Conservation (phyloP, 1,284 basidiomycete species). For the Cryptococcus jaspeensis region DNA sequence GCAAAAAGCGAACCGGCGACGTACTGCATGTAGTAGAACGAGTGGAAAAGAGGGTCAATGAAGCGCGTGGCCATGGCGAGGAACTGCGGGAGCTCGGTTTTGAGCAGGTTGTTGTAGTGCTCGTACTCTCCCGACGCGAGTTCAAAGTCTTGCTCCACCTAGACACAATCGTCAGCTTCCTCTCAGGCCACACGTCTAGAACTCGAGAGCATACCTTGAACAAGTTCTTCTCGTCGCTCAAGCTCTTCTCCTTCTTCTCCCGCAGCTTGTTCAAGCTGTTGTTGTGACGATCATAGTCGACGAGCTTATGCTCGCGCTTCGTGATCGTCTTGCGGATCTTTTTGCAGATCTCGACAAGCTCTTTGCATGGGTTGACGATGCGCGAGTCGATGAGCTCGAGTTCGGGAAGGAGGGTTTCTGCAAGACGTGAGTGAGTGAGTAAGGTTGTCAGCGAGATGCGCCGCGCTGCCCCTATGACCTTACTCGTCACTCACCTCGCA, state of each 20-base stretch:
- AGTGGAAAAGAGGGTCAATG: constrained; percentile 94
- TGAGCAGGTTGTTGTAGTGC: constrained; percentile 88
- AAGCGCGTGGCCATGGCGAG: constrained; percentile 83
- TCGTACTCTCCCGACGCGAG: constrained; percentile 93
- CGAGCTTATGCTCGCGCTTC: constrained; percentile 95
- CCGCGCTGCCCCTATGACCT: background rate
- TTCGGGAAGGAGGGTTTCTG: constrained; percentile 75
- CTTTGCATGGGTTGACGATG: constrained; percentile 81
- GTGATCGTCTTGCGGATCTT: constrained; percentile 88
- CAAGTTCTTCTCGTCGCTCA: constrained; percentile 90
- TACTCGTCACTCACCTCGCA: constrained; percentile 56
- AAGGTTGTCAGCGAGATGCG: too few species aligned
- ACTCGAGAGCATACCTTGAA: constrained; percentile 69
- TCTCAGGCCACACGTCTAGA: background rate
- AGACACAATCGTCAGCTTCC: constrained; percentile 21
- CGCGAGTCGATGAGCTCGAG: constrained; percentile 91
- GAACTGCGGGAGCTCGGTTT: constrained; percentile 89
- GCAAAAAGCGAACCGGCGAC: constrained; percentile 49
- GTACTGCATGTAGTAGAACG: constrained; percentile 99
- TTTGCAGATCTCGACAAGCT: constrained; percentile 83
- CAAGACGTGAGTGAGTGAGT: background rate
- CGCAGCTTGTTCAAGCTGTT: constrained; percentile 91
- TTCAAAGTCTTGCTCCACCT: constrained; percentile 99
- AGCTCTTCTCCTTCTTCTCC: constrained; percentile 94
- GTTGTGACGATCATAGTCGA: constrained; percentile 95